These are phyloP conservation scores for Alloteropsis semialata DNA, from an alignment of 176 grass and related monocot genomes.

Conservation along the genomic window DNA sequence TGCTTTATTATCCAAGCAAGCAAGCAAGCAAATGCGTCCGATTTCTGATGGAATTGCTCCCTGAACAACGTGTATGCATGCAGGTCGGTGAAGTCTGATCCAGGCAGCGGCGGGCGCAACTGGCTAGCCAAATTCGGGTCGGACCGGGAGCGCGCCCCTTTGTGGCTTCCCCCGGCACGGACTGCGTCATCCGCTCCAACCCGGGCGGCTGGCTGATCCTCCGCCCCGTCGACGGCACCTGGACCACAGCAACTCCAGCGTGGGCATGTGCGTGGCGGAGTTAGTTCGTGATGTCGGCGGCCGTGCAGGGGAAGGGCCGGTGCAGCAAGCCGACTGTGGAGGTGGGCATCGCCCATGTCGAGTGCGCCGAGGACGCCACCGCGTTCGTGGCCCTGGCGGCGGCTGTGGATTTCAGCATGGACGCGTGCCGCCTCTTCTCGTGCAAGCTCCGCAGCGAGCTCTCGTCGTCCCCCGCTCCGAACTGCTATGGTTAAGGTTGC, in stretches of 20 bases:
- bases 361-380: slow-evolving; percentile 69
- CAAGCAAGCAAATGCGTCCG: not conserved
- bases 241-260: too few species aligned
- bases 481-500: slow-evolving; percentile 36
- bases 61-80: too few species aligned
- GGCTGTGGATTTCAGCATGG: slow-evolving; percentile 69
- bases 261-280: too few species aligned
- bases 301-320: slow-evolving; percentile 46
- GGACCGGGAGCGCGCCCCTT: slow-evolving; percentile 60
- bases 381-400: slow-evolving; percentile 68
- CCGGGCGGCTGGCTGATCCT: slow-evolving; percentile 77
- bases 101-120: slow-evolving; percentile 19
- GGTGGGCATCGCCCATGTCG: slow-evolving; percentile 61
- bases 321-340: slow-evolving; percentile 50
- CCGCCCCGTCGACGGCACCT: slow-evolving; percentile 58
- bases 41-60: not conserved
- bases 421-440: slow-evolving; percentile 70
- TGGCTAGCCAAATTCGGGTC: slow-evolving; percentile 53
- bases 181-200: slow-evolving; percentile 63
- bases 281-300: slow-evolving; percentile 75
- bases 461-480: slow-evolving; percentile 16
- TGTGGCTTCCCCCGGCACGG: slow-evolving; percentile 49
- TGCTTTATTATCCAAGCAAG: not conserved
- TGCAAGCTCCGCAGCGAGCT: slow-evolving; percentile 58
- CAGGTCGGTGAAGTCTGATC: slow-evolving; percentile 49